Base-by-base conservation (phyloP, 1,284 basidiomycete genomes). In the Tilletia setariae region DNA sequence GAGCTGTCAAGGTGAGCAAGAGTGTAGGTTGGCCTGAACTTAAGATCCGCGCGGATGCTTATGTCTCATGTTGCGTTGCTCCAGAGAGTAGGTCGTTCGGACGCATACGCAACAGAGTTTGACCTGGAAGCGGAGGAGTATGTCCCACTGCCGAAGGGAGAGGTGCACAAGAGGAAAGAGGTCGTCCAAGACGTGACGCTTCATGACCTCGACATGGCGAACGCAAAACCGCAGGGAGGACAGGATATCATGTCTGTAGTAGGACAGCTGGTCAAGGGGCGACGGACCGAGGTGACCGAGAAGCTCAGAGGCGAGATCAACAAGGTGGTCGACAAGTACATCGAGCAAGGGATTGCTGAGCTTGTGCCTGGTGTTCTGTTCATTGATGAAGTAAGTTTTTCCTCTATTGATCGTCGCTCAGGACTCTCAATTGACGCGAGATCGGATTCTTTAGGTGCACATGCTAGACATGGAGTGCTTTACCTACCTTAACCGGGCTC, bases 391-490 rank as follows among this genome's bases (percentile, higher is more conserved):
- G 94, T 94, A 76, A 70, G 87, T 49, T 35, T 42, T 53, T 32
- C 44, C 28, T 49, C 16, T 67, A 21, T 25, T 35, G 43, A 23
- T n/a, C 28, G 19, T 63, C 63, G 47, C 19, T 46, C 46, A 9
- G 21, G 15, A 4, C 56, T 59, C 35, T 40, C 11, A 11, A 40
- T 11, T 67, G 53, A 25, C 9, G n/a, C 46, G 9, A 21, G 25
- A 16, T 42, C 23, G 62, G 2, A 15, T 16, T 43, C 7, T 30
- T n/a, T 76, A 94, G 93, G 94, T 98, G 23, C 95, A 98, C 85
- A 98, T 98, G 95, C 89, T 98, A 74, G 95, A 98, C 84, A 94
- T 98, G 82, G 96, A 98, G 84, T 97, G 94, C 84, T 98, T 98
- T 86, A 98, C 95, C 8, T 98, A 96, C 85, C 88, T 98, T 64